These are phyloP conservation scores for Seiridium cupressi DNA, from an alignment of 2,329 filamentous ascomycete genomes.

Conservation along the genomic window DNA sequence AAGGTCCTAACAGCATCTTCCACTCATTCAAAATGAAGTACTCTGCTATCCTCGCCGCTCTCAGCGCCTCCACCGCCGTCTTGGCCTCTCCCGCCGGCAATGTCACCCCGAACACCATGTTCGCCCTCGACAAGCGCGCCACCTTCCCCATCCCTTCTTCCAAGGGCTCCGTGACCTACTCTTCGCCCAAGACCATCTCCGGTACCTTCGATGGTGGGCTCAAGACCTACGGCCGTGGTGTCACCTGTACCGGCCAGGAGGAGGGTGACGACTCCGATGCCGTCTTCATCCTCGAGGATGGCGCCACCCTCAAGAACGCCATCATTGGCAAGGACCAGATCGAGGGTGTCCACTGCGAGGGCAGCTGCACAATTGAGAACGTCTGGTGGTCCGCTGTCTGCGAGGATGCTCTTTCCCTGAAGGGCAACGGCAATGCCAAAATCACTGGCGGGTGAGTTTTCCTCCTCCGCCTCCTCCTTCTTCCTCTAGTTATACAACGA, in stretches of 20 bases:
- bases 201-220: constrained; percentile 42
- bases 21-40: constrained; percentile 20
- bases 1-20: background rate
- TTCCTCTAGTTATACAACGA: too few relatives aligned
- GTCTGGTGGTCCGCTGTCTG: constrained; percentile 35
- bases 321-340: constrained; percentile 37
- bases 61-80: constrained; percentile 15
- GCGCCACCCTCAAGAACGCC: constrained; percentile 32
- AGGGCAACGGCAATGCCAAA: constrained; percentile 25
- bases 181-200: constrained; percentile 14
- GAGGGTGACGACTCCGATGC: constrained; percentile 41
- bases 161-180: constrained; percentile 23
- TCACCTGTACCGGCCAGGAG: constrained; percentile 37
- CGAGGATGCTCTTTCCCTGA: constrained; percentile 29
- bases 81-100: constrained; percentile 16
- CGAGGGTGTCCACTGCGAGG: constrained; percentile 31
- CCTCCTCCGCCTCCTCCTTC: too few relatives aligned
- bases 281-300: constrained; percentile 24
- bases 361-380: constrained; percentile 24
- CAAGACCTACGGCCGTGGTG: constrained; percentile 43
- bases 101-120: constrained; percentile 17
- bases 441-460: constrained; percentile 34
- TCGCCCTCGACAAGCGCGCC: constrained; percentile 18
- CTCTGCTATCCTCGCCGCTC: constrained; percentile 17
- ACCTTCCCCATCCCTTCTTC: constrained; percentile 25